Evolutionary conservation across 2,329 filamentous ascomycete genomes (phyloP).

Genomic region (Lithohypha guttulata): DNA sequence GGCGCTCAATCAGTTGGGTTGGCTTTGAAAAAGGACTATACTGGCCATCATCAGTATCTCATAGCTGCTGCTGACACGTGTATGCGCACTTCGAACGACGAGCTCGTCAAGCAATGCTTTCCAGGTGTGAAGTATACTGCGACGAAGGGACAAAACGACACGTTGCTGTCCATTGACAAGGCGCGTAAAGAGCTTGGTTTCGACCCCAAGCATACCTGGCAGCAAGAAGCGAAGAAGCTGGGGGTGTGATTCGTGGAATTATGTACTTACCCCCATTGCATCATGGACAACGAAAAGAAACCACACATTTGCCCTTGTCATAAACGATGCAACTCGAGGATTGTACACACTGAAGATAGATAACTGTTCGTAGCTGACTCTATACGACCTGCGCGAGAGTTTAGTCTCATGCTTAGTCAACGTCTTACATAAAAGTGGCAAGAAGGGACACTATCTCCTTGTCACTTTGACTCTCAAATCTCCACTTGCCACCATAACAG

Average conservation of each 20-base stretch:
- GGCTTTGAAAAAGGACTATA: slow-evolving; percentile 4
- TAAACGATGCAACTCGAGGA: no score
- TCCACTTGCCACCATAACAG: slow-evolving; percentile 14
- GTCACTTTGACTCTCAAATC: slow-evolving; percentile 15
- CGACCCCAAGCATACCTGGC: slow-evolving; percentile 3
- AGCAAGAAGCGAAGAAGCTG: slow-evolving; percentile 4
- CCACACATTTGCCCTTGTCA: no score
- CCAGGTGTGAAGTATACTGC: slow-evolving; percentile 8
- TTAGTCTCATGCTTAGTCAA: no score
- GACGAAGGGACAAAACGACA: slow-evolving; percentile 5
- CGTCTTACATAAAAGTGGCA: no score
- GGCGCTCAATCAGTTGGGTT: slow-evolving; percentile 22
- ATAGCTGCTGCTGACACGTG: slow-evolving; percentile 8
- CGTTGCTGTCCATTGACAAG: slow-evolving; percentile 7
- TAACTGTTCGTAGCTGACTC: no score
- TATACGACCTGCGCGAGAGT: no score
- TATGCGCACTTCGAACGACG: slow-evolving; percentile 4
- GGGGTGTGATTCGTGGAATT: no score
- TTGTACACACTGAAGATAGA: no score
- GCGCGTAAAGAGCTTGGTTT: slow-evolving; percentile 7
- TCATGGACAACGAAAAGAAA: no score
- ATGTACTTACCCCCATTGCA: no score
- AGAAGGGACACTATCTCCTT: slow-evolving; percentile 10
- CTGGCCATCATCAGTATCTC: slow-evolving; percentile 8
- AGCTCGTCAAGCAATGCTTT: slow-evolving; percentile 7